Evolutionary conservation across 768 basidiomycete genomes (phyloP).

Genomic region (Psilocybe tampanensis): DNA sequence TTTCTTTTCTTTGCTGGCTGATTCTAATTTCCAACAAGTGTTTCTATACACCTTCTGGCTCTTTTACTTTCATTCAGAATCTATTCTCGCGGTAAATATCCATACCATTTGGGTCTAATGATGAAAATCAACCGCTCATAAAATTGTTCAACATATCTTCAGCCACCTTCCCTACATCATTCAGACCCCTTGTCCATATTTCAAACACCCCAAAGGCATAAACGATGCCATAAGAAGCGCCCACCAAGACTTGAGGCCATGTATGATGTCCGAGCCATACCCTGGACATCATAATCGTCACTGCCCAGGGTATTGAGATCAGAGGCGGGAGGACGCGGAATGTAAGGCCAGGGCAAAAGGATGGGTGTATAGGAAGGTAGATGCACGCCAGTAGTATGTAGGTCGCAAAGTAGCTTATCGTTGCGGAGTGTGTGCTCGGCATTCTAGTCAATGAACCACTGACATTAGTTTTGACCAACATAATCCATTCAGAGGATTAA

Average conservation of each 20-base stretch:
- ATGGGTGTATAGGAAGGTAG: conserved; percentile 60
- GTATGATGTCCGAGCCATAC: conserved; percentile 82
- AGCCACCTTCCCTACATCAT: conserved; percentile 20
- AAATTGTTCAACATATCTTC: conserved; percentile 24
- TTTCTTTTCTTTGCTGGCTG: no score
- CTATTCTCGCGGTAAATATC: background rate
- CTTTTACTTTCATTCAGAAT: no score
- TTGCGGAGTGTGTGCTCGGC: conserved; percentile 83
- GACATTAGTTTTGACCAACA: background rate
- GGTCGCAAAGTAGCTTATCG: conserved; percentile 63
- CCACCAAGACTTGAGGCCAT: conserved; percentile 65
- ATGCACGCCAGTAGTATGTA: conserved; percentile 60
- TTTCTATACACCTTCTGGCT: background rate
- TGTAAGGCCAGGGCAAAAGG: conserved; percentile 41
- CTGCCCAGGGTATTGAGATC: conserved; percentile 57
- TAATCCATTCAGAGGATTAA: background rate
- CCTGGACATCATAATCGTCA: conserved; percentile 59
- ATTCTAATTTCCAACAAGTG: no score
- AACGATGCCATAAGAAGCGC: conserved; percentile 53
- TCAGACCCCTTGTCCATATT: conserved; percentile 50
- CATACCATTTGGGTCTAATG: background rate
- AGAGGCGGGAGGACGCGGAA: conserved; percentile 47
- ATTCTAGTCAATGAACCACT: conserved; percentile 48
- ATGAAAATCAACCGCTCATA: background rate
- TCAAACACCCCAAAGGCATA: conserved; percentile 60